Base-by-base conservation (phyloP, 169 alveolate genomes). In the Cryptosporidium viatorum region DNA sequence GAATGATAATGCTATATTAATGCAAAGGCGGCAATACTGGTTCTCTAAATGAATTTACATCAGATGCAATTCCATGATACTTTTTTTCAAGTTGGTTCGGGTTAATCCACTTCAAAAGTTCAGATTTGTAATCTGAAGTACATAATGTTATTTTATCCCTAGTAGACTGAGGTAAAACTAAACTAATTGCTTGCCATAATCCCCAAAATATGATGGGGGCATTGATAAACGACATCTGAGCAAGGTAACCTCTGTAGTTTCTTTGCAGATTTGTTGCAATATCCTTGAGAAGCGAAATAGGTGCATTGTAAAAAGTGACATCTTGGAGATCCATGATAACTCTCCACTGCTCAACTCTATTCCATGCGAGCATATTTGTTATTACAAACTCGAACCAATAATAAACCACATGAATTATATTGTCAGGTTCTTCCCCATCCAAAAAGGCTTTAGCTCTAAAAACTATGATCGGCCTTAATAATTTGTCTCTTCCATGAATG, bases 331-430 rank as follows among this genome's bases (percentile, higher is more conserved):
- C 95, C 69, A 93, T 85, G 18, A 93, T 52, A 26, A 93, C 95
- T 21, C 95, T 84, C 95, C 95, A 93, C 71, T 93, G 95, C 14
- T 93, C 95, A 70, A 93, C 94, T 48, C 71, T 68, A 71, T 93
- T 91, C 91, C 92, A 91, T 45, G 91, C 94, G 59, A 93, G 91
- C 93, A 93, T 62, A 51, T 71, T 91, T 67, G 69, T 91, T 52
- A 91, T 73, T 26, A 89, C 71, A 51, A 84, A 86, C 86, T 93
- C 95, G 80, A 91, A 65, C 85, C 62, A 71, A 18, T 75, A 62
- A 69, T 51, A 86, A 41, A 50, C 84, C 10, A 71, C 86, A 39
- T 65, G 86, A 18, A 69, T 65, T 29, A 60, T 71, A 58, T 71
- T 58, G 39, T 73, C 86, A 1, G 84, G 86, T 26, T 62, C 92